Evolutionary conservation across 2,329 filamentous ascomycete genomes (phyloP).

Genomic region (Nothophoma quercina): DNA sequence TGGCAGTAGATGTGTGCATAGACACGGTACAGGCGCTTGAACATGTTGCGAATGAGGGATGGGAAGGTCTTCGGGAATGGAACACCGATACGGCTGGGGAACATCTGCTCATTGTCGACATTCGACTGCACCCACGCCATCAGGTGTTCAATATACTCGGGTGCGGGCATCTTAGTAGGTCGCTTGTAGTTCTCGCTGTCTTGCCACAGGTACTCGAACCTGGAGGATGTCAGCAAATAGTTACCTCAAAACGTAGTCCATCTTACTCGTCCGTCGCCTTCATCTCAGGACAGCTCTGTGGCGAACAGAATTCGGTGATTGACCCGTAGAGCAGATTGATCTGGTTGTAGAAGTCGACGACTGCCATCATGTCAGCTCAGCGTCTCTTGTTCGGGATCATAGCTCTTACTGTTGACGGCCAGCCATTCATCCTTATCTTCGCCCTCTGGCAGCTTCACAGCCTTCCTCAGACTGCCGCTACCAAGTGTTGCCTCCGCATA

Average conservation of each 20-base stretch:
- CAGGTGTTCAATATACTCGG: slow-evolving; percentile 96
- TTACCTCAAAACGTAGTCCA: too few species aligned
- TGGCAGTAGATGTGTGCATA: slow-evolving; percentile 98
- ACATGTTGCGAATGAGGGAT: slow-evolving; percentile 96
- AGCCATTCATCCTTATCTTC: slow-evolving; percentile 99
- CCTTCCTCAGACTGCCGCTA: slow-evolving; percentile 92
- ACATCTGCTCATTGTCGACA: slow-evolving; percentile 93
- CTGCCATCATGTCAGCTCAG: slow-evolving; percentile 58
- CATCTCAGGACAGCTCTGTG: slow-evolving; percentile 97
- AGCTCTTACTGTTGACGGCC: slow-evolving; percentile 84
- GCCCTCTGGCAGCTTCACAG: slow-evolving; percentile 94
- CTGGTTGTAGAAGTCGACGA: slow-evolving; percentile 99
- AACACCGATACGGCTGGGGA: slow-evolving; percentile 94
- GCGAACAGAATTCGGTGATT: slow-evolving; percentile 99
- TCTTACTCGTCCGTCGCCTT: slow-evolving; percentile 97
- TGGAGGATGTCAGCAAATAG: slow-evolving; percentile 44
- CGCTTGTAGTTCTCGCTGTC: slow-evolving; percentile 92
- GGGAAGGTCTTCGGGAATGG: slow-evolving; percentile 92
- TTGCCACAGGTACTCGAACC: slow-evolving; percentile 99
- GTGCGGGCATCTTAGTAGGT: slow-evolving; percentile 97
- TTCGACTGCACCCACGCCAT: slow-evolving; percentile 97
- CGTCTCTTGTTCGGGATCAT: not conserved
- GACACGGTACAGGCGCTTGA: slow-evolving; percentile 98
- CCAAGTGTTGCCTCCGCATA: slow-evolving; percentile 98
- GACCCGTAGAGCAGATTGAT: slow-evolving; percentile 98